Evolutionary conservation across 2,329 filamentous ascomycete species (phyloP).

Genomic region (Calonectria hawksworthii): DNA sequence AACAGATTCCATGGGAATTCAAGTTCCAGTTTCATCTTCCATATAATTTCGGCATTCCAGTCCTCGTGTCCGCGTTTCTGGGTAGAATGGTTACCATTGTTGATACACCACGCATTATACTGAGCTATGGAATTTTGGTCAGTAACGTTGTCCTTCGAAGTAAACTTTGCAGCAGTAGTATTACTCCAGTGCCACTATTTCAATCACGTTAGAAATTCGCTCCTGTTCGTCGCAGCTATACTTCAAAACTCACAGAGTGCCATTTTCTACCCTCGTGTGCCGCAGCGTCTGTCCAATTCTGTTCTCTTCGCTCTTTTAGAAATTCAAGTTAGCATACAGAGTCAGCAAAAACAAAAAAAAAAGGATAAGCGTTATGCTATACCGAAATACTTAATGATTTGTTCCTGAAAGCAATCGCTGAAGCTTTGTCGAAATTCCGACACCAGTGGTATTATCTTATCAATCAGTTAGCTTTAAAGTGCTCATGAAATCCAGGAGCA

Average conservation of each 20-base stretch:
- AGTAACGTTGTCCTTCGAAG: not conserved
- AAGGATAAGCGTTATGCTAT: not conserved
- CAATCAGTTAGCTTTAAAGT: not conserved
- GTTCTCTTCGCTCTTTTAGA: conserved; percentile 18
- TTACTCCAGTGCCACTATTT: conserved; percentile 43
- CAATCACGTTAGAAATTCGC: not conserved
- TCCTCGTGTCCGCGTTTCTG: conserved; percentile 33
- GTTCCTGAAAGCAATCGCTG: conserved; percentile 30
- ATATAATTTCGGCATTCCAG: conserved; percentile 51
- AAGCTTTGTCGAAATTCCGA: conserved; percentile 14
- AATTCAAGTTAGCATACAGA: not conserved
- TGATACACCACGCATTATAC: conserved; percentile 49
- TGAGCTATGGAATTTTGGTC: conserved; percentile 36
- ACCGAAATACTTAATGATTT: conserved; percentile 37
- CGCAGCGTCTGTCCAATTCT: conserved; percentile 37
- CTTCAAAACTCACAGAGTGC: conserved; percentile 34
- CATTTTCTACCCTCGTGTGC: conserved; percentile 27
- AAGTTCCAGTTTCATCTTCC: conserved; percentile 50
- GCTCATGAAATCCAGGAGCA: fast-evolving
- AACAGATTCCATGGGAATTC: conserved; percentile 46
- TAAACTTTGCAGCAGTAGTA: not conserved
- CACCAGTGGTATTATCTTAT: not conserved
- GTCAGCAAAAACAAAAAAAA: too few species aligned
- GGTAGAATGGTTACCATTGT: conserved; percentile 46
- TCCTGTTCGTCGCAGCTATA: not conserved